These are phyloP conservation scores for Mycena epipterygia DNA, from an alignment of 768 basidiomycete genomes.

Conservation along the genomic window DNA sequence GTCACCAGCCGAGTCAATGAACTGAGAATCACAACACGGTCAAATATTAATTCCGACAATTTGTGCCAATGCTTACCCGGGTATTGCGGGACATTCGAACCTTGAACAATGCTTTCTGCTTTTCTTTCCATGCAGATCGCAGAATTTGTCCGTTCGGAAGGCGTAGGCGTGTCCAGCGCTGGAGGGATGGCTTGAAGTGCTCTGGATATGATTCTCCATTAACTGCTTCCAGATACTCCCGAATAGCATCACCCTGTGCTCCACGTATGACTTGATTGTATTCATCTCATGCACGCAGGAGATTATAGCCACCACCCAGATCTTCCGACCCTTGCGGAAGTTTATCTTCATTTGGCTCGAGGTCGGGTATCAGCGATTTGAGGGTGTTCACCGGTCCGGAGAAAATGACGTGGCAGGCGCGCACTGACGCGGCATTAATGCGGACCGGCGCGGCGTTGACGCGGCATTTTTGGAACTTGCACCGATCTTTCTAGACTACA, in stretches of 20 bases:
- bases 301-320: constrained; percentile 23
- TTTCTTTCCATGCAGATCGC: constrained; percentile 35
- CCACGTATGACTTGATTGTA: constrained; percentile 8
- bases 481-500: too few relatives aligned
- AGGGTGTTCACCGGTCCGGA: constrained; percentile 33
- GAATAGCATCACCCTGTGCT: background rate
- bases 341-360: background rate
- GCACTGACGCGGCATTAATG: too few relatives aligned
- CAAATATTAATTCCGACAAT: background rate
- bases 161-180: constrained; percentile 33
- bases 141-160: constrained; percentile 43
- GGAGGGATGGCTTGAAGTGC: background rate
- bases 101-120: constrained; percentile 9
- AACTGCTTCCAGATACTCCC: background rate
- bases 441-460: too few relatives aligned
- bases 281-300: constrained; percentile 23
- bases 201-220: background rate
- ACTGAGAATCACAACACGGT: background rate
- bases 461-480: too few relatives aligned
- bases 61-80: background rate
- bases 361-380: constrained; percentile 26
- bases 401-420: too few relatives aligned
- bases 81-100: constrained; percentile 28
- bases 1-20: background rate
- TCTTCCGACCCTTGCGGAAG: constrained; percentile 10